Evolutionary conservation across 106 monocot genomes (phyloP), one percentile per base, ranked within the genome.

Genomic region (Phalaenopsis aphrodite): DNA sequence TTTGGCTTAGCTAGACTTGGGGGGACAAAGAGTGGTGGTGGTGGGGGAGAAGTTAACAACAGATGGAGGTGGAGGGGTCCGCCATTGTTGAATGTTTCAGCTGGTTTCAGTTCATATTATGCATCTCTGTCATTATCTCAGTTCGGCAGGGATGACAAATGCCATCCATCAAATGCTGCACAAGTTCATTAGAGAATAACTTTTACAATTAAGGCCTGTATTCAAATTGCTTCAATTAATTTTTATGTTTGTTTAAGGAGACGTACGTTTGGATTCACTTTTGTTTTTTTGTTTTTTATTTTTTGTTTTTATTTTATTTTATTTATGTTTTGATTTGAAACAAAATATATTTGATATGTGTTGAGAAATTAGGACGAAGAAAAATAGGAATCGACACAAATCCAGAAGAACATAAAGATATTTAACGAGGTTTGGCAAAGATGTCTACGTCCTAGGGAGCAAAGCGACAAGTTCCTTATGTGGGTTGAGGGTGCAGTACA

Each of bases 21-120:
- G 64, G 64, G 23, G 64, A 65, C 64, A 65, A 65, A 65, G 64
- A 65, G 24, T 65, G 64, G 64, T 65, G 64, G 64, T 65, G 64
- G 64, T 65, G 64, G 64, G 64, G 64, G 24, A 65, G 64, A 24
- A 21, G 19, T 65, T 65, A 65, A 65, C 64, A 65, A 21, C 64
- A 65, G 19, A 65, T 65, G 64, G 24, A 23, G 64, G 64, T 65
- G 64, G 64, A 65, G 64, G 64, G 64, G 21, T 65, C 64, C 64
- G 0, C 64, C 64, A 65, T n/a, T 19, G 23, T 65, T 65, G 56
- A 57, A 8, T 57, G 56, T 57, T 57, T 57, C 56, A 57, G 56
- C 8, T 65, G 19, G 64, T 65, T 8, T 65, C 64, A 21, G 9
- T 23, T 19, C 24, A 21, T 24, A 65, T 65, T 21, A 19, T 65